Base-by-base conservation (phyloP, 176 grass and related monocot species). In the Musa itinerans region DNA sequence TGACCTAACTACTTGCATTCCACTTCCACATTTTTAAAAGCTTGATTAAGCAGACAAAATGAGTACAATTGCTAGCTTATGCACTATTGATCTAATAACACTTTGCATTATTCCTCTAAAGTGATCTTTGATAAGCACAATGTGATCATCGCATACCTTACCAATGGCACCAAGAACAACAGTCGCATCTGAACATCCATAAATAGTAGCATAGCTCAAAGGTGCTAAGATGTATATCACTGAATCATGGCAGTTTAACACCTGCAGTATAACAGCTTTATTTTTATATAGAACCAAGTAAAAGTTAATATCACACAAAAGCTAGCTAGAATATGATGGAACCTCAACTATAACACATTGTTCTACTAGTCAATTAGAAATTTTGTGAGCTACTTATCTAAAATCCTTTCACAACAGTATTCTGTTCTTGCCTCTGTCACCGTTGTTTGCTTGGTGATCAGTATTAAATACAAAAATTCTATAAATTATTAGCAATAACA, bases 181-280 rank as follows among this genome's bases (percentile, higher is more conserved):
- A 14, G 89, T 99, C 80, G 91, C 81, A 78, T 99, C 96, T 64
- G 91, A 95, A 86, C 91, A 99, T 82, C 96, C 96, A 85, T 92
- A 99, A n/a, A 99, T 79, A 0, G 86, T 99, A 78, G 96, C 91
- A 74, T 95, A 95, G 34, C 85, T 99, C 69, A 99, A 81, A 71
- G 95, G 95, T 83, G 95, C 90, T 72, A 98, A 81, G 73, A 99
- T 86, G 86, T 94, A 94, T 80, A 99, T 99, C 68, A 87, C 88
- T 55, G 96, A 94, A 82, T 99, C 96, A 83, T 99, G 90, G 80
- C 96, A 94, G 81, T 99, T 94, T 70, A 99, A 82, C 81, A 99
- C 91, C 96, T 99, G 61, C 57, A 91, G 65, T 82, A 80, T 52
- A 50, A 65, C 62, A 24, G 75, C 1, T 54, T 68, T 26, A 48